Evolutionary conservation across 1,139 yeast genomes (phyloP), one percentile per base, ranked within the genome.

Genomic region (Groenewaldozyma auringiensis): DNA sequence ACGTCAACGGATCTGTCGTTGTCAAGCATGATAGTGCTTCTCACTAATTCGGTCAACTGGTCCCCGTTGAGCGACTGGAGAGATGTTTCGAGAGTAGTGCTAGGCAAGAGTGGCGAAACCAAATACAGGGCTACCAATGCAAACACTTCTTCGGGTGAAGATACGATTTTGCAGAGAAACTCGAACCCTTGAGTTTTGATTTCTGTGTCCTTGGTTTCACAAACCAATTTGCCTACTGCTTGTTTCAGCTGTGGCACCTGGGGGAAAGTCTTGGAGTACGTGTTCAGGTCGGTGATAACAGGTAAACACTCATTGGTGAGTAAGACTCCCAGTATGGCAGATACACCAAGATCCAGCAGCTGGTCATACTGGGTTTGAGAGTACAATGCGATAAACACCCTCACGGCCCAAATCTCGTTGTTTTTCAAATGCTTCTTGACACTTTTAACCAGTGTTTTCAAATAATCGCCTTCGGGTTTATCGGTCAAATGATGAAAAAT

Each of bases 41-140:
- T 6, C 11, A 33, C 11, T 6, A 33, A 8, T 33, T 33, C 18
- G 6, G 36, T 17, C 11, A 33, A 14, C 8, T 33, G 18, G 11
- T 9, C 9, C 17, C 20, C 18, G 18, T 33, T 13, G 11, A 33
- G 16, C 13, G 16, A 14, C 16, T n/a, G 18, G 6, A 33, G 13
- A 13, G 11, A 33, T 11, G 16, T 33, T 17, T 33, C 20, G 9
- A 33, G 36, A 33, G 18, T 8, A 33, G 6, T 9, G 36, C 18
- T 33, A 6, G 18, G 16, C 11, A 33, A 8, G 16, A 6, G 6
- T 17, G 36, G 20, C 8, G 36, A 6, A 11, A n/a, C 36, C 4
- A 33, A 27, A 40, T 37, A 46, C 3, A 44, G 16, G n/a, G 51
- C 49, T 9, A 46, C 39, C 17, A 48, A 39, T 6, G 49, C 18